Base-by-base conservation (phyloP, 2,329 filamentous ascomycete species). In the Aspergillus ochraceus region DNA sequence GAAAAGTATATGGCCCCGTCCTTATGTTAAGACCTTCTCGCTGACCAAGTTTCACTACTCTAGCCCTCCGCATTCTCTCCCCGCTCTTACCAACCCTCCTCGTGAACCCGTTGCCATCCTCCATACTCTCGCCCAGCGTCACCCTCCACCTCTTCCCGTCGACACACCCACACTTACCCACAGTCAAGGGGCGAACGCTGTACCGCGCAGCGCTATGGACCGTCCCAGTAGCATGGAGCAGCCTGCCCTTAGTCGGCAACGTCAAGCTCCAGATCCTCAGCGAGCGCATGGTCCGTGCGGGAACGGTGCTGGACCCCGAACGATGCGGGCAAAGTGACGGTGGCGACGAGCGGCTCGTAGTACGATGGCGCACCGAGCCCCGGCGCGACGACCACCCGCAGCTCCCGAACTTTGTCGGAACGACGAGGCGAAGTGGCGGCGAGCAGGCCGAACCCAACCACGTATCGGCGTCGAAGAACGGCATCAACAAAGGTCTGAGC, bases 161-260 rank as follows among this genome's bases (percentile, higher is more conserved):
- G 4, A 82, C 80, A 4, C 80, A 82, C 63, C 80, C 79, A n/a
- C 80, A 82, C 64, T 90, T 99, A 2, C 95, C 95, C 36, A 90
- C 88, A n/a, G 95, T 98, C 46, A 91, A 91, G 29, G 95, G 95
- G 55, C 87, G 90, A 51, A 90, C 97, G 39, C 90, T 92, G 52
- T 99, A 99, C 75, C 90, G 90, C 39, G 94, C 95, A 19, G 95
- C 95, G 2, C 82, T 99, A 42, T 98, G 93, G 93, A 97, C 95
- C 0, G 92, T 93, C 0, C 95, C 95, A 0, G 89, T 99, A 54
- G 94, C 93, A 30, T 99, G 95, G 95, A 96, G 96, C 70, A 87
- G 91, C 29, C 84, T 99, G 1, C 95, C 95, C 2, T 86, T 98
- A 20, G 85, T 97, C 32, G 93, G 94, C 66, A 96, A 97, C 70